Conservation (phyloP, 352 stramenopile genomes). For the Globisporangium acanthophoron region DNA sequence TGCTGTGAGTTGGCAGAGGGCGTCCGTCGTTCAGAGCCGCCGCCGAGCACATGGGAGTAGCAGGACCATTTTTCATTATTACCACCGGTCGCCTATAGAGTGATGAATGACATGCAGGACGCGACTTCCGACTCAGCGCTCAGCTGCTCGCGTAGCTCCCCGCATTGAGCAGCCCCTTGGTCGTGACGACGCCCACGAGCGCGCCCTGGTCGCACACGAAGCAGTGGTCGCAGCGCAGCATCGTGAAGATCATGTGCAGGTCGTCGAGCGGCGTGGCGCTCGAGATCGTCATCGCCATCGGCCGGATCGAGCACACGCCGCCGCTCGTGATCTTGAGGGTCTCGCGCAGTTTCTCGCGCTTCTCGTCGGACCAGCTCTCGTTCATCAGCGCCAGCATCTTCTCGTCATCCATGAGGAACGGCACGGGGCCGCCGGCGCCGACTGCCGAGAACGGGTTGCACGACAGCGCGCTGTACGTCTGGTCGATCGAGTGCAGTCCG, state of each 20-base stretch:
- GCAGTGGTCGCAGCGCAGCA: slow-evolving; percentile 84
- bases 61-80: background rate
- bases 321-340: slow-evolving; percentile 69
- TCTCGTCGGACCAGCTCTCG: slow-evolving; percentile 54
- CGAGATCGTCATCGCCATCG: slow-evolving; percentile 79
- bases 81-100: background rate
- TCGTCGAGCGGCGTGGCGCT: slow-evolving; percentile 78
- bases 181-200: slow-evolving; percentile 79
- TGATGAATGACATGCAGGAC: background rate
- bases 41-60: background rate
- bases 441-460: slow-evolving; percentile 15
- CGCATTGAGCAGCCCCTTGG: slow-evolving; percentile 56
- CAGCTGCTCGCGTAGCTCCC: slow-evolving; percentile 22
- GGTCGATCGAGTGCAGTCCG: slow-evolving; percentile 52
- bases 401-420: slow-evolving; percentile 79
- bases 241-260: slow-evolving; percentile 89
- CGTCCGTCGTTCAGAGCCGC: too few relatives aligned
- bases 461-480: slow-evolving; percentile 61
- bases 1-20: slow-evolving; percentile 33
- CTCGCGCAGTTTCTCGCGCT: slow-evolving; percentile 49
- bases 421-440: slow-evolving; percentile 20
- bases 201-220: slow-evolving; percentile 85
- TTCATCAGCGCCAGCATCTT: slow-evolving; percentile 77
- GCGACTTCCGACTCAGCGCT: background rate
- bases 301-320: slow-evolving; percentile 55